Evolutionary conservation across 2,329 filamentous ascomycete genomes (phyloP).

Genomic region (Plenodomus lindquistii): DNA sequence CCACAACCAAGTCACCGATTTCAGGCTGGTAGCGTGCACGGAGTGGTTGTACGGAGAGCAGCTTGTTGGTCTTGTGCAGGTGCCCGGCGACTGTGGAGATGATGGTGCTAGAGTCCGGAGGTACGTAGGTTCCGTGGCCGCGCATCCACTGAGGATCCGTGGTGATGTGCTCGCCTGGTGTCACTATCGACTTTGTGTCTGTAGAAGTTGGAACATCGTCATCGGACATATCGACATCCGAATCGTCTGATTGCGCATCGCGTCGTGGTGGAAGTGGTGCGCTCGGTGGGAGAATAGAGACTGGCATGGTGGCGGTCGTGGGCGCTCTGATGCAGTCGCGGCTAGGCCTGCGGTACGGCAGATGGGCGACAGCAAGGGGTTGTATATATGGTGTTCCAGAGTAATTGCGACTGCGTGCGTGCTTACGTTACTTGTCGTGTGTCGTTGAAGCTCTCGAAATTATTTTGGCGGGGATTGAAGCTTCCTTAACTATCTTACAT

Average conservation of each 20-base stretch:
- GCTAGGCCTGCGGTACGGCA: background rate
- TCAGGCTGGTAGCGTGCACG: slow-evolving; percentile 93
- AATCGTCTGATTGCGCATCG: slow-evolving; percentile 50
- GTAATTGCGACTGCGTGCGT: background rate
- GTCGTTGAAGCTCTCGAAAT: slow-evolving; percentile 26
- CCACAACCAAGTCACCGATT: slow-evolving; percentile 93
- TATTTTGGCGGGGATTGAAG: slow-evolving; percentile 30
- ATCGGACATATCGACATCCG: slow-evolving; percentile 54
- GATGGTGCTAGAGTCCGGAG: slow-evolving; percentile 67
- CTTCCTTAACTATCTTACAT: slow-evolving; percentile 13
- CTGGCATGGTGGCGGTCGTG: slow-evolving; percentile 54
- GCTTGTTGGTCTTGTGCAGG: slow-evolving; percentile 92
- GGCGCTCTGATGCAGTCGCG: background rate
- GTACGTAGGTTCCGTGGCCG: slow-evolving; percentile 89
- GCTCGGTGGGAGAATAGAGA: slow-evolving; percentile 61
- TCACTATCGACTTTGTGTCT: slow-evolving; percentile 65
- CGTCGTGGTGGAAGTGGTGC: slow-evolving; percentile 32
- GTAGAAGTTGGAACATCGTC: slow-evolving; percentile 41
- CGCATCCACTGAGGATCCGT: slow-evolving; percentile 97
- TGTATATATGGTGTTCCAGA: background rate
- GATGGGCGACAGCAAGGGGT: background rate
- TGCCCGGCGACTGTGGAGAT: slow-evolving; percentile 89
- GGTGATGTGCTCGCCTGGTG: slow-evolving; percentile 86
- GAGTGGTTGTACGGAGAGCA: slow-evolving; percentile 86
- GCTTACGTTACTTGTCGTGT: slow-evolving; percentile 1